Evolutionary conservation across 768 basidiomycete genomes (phyloP).

Genomic region (Tulasnella sp.): DNA sequence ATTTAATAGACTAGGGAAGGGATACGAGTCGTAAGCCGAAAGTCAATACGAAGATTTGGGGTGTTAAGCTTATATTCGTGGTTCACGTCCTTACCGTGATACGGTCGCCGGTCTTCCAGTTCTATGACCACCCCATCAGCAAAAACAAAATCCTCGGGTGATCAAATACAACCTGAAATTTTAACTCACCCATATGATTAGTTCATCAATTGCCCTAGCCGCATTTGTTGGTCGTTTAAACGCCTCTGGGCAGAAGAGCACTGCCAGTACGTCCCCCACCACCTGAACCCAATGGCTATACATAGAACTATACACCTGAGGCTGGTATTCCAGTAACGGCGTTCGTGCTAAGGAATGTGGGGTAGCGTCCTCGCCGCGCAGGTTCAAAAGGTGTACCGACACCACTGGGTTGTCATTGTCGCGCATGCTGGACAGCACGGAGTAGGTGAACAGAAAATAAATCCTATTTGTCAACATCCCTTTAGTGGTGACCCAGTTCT

Average conservation of each 20-base stretch:
- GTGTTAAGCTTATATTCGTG: no score
- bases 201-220: background rate
- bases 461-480: no score
- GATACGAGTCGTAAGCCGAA: no score
- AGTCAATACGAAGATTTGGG: no score
- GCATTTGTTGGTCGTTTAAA: no score
- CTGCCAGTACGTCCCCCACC: background rate
- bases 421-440: background rate
- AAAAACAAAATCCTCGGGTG: background rate
- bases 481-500: no score
- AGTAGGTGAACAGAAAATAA: no score
- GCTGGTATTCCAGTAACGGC: background rate
- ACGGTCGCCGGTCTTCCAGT: slow-evolving; percentile 4
- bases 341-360: background rate
- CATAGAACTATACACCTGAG: background rate
- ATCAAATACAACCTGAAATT: background rate
- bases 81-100: slow-evolving; percentile 1
- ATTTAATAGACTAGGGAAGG: background rate
- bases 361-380: background rate
- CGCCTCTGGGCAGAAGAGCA: background rate
- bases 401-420: background rate
- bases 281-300: slow-evolving; percentile 10
- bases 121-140: background rate
- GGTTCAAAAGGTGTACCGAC: background rate
- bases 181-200: background rate